Conservation (phyloP, 352 stramenopile species). For the Elongisporangium undulatum region DNA sequence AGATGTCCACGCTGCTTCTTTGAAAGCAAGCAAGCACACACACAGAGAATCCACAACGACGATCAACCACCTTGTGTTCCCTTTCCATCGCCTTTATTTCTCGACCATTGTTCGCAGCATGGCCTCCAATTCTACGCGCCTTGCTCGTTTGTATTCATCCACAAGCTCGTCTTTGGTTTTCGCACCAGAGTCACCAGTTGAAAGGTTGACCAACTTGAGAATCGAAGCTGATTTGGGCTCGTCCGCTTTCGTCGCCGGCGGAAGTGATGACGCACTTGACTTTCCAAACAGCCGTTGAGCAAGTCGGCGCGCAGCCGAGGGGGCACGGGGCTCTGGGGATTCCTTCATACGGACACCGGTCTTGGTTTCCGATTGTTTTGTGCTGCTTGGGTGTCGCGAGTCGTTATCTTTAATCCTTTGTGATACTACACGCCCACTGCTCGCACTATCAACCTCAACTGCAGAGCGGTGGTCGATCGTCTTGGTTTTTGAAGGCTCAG, state of each 20-base stretch:
- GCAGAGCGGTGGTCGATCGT: background rate
- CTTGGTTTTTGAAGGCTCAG: background rate
- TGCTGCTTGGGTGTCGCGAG: background rate
- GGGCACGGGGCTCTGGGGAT: background rate
- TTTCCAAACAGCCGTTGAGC: background rate
- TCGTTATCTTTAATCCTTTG: background rate
- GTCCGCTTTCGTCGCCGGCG: background rate
- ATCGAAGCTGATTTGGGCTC: conserved; percentile 37
- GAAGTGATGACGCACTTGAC: background rate
- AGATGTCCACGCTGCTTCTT: background rate
- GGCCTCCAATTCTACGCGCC: conserved; percentile 55
- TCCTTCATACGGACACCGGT: background rate
- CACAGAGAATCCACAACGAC: background rate
- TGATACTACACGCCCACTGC: background rate
- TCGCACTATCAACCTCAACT: background rate
- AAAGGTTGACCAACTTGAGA: conserved; percentile 44
- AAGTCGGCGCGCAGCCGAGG: background rate
- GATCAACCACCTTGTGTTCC: background rate
- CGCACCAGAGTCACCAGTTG: conserved; percentile 18
- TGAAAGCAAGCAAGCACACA: background rate
- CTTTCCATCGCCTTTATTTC: conserved; percentile 16
- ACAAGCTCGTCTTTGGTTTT: conserved; percentile 54
- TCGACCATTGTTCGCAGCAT: conserved; percentile 68
- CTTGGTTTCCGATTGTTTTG: background rate
- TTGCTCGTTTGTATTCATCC: conserved; percentile 58